phyloP scores from a whole-genome alignment of 768 basidiomycete species.

The Punctularia strigosozonata region DNA sequence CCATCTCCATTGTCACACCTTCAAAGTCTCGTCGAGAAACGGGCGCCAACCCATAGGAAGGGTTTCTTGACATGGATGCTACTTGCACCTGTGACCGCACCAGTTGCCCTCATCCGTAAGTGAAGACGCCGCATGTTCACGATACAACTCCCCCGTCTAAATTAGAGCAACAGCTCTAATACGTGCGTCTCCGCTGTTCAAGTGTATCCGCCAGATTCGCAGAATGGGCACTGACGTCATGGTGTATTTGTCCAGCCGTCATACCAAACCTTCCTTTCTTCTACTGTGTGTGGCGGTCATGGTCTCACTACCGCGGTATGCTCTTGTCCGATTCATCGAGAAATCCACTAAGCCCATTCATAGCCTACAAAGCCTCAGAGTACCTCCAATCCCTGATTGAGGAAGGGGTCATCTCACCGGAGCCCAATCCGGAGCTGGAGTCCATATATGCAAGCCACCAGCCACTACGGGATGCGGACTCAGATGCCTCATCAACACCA shows the following conservation, averaged over 20 bases:
- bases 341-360: constrained; percentile 1
- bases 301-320: constrained; percentile 73
- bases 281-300: constrained; percentile 76
- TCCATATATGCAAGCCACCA: constrained; percentile 32
- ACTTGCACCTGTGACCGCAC: constrained; percentile 61
- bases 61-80: constrained; percentile 59
- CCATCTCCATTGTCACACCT: constrained; percentile 32
- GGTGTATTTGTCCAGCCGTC: constrained; percentile 39
- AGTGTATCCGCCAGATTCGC: not conserved
- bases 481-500: constrained; percentile 6
- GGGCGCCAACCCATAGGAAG: constrained; percentile 51
- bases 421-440: constrained; percentile 44
- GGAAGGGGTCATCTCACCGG: constrained; percentile 41
- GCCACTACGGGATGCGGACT: constrained; percentile 9
- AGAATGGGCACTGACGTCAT: not conserved
- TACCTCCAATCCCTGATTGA: constrained; percentile 53
- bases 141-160: not conserved
- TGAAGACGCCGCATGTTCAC: not conserved
- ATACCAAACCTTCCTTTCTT: constrained; percentile 81
- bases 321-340: constrained; percentile 1
- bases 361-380: constrained; percentile 61
- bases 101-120: constrained; percentile 69
- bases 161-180: too few species aligned
- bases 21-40: constrained; percentile 33
- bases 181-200: too few species aligned